Percentiles rank a stretch among this genome's conserved stretches.
Conservation (phyloP, 2,329 filamentous ascomycete genomes). For the Calonectria hongkongensis region DNA sequence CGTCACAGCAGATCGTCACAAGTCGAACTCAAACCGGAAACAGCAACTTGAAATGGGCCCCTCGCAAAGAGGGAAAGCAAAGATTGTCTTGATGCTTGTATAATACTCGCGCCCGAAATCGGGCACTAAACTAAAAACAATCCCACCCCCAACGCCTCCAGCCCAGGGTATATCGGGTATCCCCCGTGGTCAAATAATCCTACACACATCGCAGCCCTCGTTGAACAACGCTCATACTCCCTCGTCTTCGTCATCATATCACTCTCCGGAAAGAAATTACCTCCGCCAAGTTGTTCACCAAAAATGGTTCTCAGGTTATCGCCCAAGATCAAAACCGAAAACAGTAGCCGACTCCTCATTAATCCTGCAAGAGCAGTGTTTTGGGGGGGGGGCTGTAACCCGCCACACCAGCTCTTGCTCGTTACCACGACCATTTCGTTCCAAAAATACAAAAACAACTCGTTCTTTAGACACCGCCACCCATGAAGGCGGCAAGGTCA, state of each 20-base stretch:
- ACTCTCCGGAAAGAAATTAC: constrained; percentile 34
- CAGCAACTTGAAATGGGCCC: constrained; percentile 16
- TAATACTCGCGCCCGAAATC: constrained; percentile 29
- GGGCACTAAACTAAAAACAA: constrained; percentile 43
- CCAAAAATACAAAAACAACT: background rate
- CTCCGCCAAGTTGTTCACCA: constrained; percentile 21
- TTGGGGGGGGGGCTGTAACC: background rate
- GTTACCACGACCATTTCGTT: background rate
- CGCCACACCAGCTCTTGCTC: background rate
- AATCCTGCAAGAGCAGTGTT: constrained; percentile 21
- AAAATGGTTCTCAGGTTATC: constrained; percentile 13
- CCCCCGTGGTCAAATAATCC: constrained; percentile 49
- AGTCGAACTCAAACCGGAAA: background rate
- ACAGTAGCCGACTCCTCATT: constrained; percentile 33
- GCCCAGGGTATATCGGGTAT: constrained; percentile 56
- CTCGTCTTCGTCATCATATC: constrained; percentile 29
- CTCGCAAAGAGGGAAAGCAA: constrained; percentile 34
- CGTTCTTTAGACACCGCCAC: constrained; percentile 70
- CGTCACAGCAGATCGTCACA: background rate
- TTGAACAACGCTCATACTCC: constrained; percentile 23
- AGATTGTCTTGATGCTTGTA: constrained; percentile 40
- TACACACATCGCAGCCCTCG: constrained; percentile 41
- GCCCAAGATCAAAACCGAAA: constrained; percentile 32
- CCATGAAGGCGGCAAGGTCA: constrained; percentile 78
- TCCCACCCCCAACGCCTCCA: constrained; percentile 53